These are phyloP conservation scores for Terfezia boudieri DNA, from an alignment of 495 filamentous ascomycete species.

Conservation along the genomic window DNA sequence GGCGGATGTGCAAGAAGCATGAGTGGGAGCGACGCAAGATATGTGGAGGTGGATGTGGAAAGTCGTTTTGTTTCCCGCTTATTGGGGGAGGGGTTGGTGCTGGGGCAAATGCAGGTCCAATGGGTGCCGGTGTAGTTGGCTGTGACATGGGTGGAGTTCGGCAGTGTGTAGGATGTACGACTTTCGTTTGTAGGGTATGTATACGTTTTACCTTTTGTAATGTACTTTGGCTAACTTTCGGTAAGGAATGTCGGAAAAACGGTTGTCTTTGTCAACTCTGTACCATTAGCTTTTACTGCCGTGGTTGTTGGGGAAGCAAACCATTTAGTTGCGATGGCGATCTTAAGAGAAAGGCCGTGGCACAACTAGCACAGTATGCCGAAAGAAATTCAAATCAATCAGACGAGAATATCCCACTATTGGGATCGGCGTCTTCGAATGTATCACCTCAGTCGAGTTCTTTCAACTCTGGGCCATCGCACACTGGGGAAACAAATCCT, in stretches of 20 bases:
- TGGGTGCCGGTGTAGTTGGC: neutral
- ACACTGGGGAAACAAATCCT: too few species aligned
- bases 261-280: neutral
- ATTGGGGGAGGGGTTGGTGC: neutral
- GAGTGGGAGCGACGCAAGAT: conserved; percentile 14
- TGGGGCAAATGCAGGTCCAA: neutral
- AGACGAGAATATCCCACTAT: too few species aligned
- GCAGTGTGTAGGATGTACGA: neutral
- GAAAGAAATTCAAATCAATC: too few species aligned
- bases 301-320: neutral
- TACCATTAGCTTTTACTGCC: neutral
- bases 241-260: neutral
- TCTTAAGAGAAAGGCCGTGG: neutral
- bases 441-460: too few species aligned
- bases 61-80: conserved; percentile 14
- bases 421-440: too few species aligned
- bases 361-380: neutral
- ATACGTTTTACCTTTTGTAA: neutral
- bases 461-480: too few species aligned
- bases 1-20: conserved; percentile 16
- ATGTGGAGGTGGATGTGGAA: conserved; percentile 15
- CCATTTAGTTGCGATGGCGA: neutral
- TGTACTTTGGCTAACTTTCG: neutral
- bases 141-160: neutral
- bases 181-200: neutral